Conservation (phyloP, 1,139 yeast genomes). For the Blastobotrys malaysiensis region DNA sequence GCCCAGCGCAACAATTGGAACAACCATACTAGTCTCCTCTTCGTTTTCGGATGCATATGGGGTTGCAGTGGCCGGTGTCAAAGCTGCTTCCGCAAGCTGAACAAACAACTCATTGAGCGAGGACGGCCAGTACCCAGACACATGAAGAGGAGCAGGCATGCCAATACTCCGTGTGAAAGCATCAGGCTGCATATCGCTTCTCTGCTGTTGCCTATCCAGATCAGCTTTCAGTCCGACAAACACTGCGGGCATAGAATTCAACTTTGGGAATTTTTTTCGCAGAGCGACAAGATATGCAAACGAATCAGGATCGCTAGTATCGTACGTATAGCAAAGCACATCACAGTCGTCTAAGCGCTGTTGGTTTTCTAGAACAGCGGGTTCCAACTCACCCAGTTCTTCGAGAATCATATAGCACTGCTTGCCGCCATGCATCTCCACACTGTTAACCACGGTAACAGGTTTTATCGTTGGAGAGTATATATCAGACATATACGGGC, state of each 20-base stretch:
- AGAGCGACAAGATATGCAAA: slow-evolving; percentile 76
- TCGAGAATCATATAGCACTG: slow-evolving; percentile 88
- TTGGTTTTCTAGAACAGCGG: slow-evolving; percentile 70
- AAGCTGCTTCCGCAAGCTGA: slow-evolving; percentile 85
- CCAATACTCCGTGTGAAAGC: slow-evolving; percentile 64
- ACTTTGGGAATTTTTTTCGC: slow-evolving; percentile 49
- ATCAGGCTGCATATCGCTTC: slow-evolving; percentile 83
- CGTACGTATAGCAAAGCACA: slow-evolving; percentile 83
- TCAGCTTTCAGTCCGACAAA: slow-evolving; percentile 94
- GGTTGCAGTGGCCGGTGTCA: slow-evolving; percentile 69
- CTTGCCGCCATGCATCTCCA: slow-evolving; percentile 92
- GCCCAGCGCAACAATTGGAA: slow-evolving; percentile 35
- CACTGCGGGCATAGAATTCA: slow-evolving; percentile 72
- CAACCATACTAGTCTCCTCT: slow-evolving; percentile 41
- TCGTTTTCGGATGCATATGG: slow-evolving; percentile 75
- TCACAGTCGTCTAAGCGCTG: slow-evolving; percentile 80
- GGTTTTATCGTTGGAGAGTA: slow-evolving; percentile 84
- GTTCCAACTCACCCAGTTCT: slow-evolving; percentile 83
- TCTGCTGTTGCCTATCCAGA: slow-evolving; percentile 87
- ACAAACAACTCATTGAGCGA: slow-evolving; percentile 80
- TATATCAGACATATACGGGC: slow-evolving; percentile 57
- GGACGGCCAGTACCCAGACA: slow-evolving; percentile 83
- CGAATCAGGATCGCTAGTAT: slow-evolving; percentile 92
- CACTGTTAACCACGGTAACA: slow-evolving; percentile 79
- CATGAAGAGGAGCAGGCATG: slow-evolving; percentile 77